Evolutionary conservation across 2,329 filamentous ascomycete genomes (phyloP).

Genomic region (Hymenoscyphus infarciens): DNA sequence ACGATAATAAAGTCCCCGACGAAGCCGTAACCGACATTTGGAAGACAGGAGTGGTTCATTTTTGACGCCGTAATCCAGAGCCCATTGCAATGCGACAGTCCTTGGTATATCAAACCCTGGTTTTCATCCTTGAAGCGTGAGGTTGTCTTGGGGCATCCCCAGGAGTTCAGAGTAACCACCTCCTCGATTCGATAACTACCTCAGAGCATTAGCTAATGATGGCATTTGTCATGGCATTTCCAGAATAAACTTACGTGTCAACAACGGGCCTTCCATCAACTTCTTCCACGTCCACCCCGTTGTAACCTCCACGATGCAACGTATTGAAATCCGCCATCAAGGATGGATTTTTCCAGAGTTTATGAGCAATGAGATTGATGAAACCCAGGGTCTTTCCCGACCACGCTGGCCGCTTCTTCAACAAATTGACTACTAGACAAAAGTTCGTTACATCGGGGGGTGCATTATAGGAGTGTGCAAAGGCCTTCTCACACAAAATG

Average conservation of each 20-base stretch:
- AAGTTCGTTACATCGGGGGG: background rate
- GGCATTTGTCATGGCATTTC: constrained; percentile 17
- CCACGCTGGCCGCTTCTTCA: too few relatives aligned
- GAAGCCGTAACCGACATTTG: constrained; percentile 46
- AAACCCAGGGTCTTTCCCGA: too few relatives aligned
- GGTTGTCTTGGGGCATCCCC: too few relatives aligned
- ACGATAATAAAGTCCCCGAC: constrained; percentile 53
- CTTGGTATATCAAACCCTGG: too few relatives aligned
- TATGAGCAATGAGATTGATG: too few relatives aligned
- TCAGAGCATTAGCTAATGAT: background rate
- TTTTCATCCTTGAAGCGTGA: too few relatives aligned
- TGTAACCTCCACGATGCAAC: constrained; percentile 43
- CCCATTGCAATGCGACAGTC: too few relatives aligned
- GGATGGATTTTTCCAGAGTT: constrained; percentile 42
- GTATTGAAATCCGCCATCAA: constrained; percentile 35
- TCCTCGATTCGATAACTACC: constrained; percentile 31
- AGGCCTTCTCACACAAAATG: constrained; percentile 55
- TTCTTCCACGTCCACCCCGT: constrained; percentile 24
- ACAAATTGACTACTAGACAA: constrained; percentile 21
- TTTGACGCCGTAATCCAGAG: constrained; percentile 47
- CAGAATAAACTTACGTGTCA: constrained; percentile 39
- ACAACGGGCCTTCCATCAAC: constrained; percentile 41
- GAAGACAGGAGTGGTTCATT: constrained; percentile 51
- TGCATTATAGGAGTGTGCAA: constrained; percentile 39
- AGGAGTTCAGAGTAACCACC: constrained; percentile 43